These are phyloP conservation scores for Pleurotus eryngii DNA, from an alignment of 768 basidiomycete genomes.

Conservation along the genomic window DNA sequence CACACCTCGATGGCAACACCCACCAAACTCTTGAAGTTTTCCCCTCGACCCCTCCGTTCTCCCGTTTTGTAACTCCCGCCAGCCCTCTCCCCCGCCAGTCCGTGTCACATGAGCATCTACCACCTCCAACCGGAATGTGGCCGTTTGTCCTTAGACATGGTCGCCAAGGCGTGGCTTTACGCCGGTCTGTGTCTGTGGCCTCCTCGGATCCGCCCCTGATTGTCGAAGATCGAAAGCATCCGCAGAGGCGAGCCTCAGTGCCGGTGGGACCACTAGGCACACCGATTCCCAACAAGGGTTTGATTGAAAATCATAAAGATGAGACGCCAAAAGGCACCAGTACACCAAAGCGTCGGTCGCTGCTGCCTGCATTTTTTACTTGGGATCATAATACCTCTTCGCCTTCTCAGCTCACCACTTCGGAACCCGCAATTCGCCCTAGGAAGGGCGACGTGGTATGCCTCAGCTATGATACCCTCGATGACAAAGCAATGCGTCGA, in stretches of 20 bases:
- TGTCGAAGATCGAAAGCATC: background rate
- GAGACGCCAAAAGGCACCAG: conserved; percentile 14
- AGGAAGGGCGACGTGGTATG: conserved; percentile 71
- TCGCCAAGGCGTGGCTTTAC: background rate
- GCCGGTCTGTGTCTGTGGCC: conserved; percentile 7
- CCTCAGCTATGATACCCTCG: conserved; percentile 67
- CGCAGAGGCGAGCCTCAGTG: background rate
- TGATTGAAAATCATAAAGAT: conserved; percentile 9
- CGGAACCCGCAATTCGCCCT: conserved; percentile 24
- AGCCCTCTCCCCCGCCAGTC: conserved; percentile 8
- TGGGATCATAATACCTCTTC: conserved; percentile 19
- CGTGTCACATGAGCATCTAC: conserved; percentile 26
- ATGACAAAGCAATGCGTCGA: conserved; percentile 70
- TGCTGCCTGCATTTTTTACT: conserved; percentile 41
- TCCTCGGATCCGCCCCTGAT: background rate
- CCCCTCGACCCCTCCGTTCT: conserved; percentile 17
- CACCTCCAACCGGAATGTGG: conserved; percentile 6
- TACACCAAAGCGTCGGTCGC: conserved; percentile 31
- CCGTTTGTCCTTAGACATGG: background rate
- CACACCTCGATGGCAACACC: conserved; percentile 13
- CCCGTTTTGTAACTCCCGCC: conserved; percentile 17
- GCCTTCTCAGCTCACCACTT: conserved; percentile 9
- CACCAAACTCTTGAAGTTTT: conserved; percentile 13
- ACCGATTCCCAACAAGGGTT: background rate
- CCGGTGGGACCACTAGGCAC: background rate